Evolutionary conservation across 164 flowering plant species (phyloP), one percentile per base, ranked within the genome.

Genomic region (Chloranthus sessilifolius): DNA sequence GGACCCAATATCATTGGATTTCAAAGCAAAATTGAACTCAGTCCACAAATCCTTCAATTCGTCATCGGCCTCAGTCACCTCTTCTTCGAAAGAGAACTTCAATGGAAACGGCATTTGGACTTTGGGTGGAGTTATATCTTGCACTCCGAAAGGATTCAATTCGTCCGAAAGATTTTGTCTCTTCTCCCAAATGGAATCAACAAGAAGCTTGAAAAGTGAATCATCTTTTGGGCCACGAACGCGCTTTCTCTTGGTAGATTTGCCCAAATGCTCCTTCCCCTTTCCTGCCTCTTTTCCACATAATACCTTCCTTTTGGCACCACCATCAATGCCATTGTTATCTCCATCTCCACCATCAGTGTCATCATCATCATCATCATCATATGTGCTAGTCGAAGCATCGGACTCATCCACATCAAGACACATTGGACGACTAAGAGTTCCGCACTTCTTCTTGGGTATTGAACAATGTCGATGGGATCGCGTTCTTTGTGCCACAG

Each of bases 1-100:
- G 4, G 59, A 54, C 41, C 67, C 72, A 29, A 71, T 58, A 40
- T 69, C 72, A 22, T 37, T 23, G 19, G 59, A 59, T 22, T 17
- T 31, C 22, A 68, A 57, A 23, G 55, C 73, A 48, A 78, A 67
- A 15, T 72, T 66, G 29, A 76, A 34, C 35, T 78, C 75, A 15
- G 27, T 38, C 79, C 87, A 83, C 9, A 83, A 61, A 14, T 41
- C 16, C 22, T 74, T 77, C 41, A 64, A 0, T 16, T 65, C 73
- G 31, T 47, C 58, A 44, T 81, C 88, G 12, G 6, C 37, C 3
- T 73, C 80, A 21, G 82, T 42, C n/a, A 66, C 63, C 21, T 59
- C 64, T 27, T 42, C 56, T 26, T 57, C 67, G 52, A 66, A 76
- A 0, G 45, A 43, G 47, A 78, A 81, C 62, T 60, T 74, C 64